Base-by-base conservation (phyloP, 345 rosid species). In the Trapa incisa region DNA sequence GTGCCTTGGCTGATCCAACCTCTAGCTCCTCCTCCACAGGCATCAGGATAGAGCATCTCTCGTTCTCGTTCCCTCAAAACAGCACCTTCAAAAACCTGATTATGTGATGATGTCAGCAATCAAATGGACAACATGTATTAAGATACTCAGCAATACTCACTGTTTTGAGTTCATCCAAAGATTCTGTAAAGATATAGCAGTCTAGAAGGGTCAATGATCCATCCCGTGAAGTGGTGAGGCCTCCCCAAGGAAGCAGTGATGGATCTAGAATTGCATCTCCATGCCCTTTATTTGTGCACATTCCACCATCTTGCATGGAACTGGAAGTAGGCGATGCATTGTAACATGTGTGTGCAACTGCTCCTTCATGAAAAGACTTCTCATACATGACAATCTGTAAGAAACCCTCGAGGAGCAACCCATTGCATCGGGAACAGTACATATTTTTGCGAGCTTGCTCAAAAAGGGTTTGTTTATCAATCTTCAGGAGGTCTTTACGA, bases 1-100 rank as follows among this genome's bases (percentile, higher is more conserved):
- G 84, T 79, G 63, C 89, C 96, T 77, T 88, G 99, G 85, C 95
- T 94, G 66, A 94, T 86, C 99, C 99, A 94, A 65, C 89, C 96
- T 72, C 96, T 86, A 54, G 92, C 97, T 73, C 92, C 97, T 37
- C 95, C 96, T 64, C 99, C 97, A 76, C 99, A 94, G 85, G 96
- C 81, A 41, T 41, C 43, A 41, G 43, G 43, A 41, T 41, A 41
- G 2, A 41, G 43, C 43, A 91, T 75, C 77, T 91, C 97, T 64
- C 97, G 88, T 66, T 94, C 95, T 75, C 87, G 78, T 75, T 91
- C 99, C 77, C 99, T 82, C 63, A 87, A 92, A 64, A 84, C 83
- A 37, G 96, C 96, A 82, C 96, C 85, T 75, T 91, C 95, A 72
- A 94, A 91, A 48, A 88, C 99, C 97, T 94, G 83, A 71, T 65